These are phyloP conservation scores for Ceratocystis diversiconidia DNA, from an alignment of 2,329 filamentous ascomycete species.

Conservation along the genomic window DNA sequence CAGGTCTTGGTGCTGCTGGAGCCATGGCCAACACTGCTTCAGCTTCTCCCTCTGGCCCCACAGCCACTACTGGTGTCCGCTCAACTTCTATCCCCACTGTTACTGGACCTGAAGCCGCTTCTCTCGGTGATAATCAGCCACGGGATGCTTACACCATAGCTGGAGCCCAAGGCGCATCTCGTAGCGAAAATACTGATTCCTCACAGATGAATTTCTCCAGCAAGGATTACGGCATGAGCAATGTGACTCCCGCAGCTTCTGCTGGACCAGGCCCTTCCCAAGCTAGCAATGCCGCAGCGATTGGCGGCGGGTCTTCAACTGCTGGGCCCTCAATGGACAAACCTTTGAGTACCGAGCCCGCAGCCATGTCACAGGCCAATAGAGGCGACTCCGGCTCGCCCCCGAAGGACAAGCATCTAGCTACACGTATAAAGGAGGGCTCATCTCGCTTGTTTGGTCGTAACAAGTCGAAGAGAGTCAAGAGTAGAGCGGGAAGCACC, in stretches of 20 bases:
- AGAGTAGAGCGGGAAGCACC: background rate
- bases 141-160: conserved; percentile 8
- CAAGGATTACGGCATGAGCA: background rate
- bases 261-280: background rate
- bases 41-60: background rate
- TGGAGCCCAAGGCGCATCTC: background rate
- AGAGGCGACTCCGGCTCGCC: background rate
- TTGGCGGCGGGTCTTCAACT: background rate
- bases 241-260: conserved; percentile 1
- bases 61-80: conserved; percentile 13
- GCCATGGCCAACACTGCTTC: background rate
- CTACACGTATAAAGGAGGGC: conserved; percentile 11
- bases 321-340: background rate
- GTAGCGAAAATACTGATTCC: conserved; percentile 7
- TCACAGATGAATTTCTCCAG: conserved; percentile 6
- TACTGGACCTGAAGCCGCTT: background rate
- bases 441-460: conserved; percentile 10
- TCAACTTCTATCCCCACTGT: conserved; percentile 9
- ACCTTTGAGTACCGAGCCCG: background rate
- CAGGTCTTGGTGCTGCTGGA: background rate
- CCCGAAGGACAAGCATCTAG: background rate
- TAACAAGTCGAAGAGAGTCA: conserved; percentile 10
- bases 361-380: background rate
- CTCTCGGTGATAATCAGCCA: background rate
- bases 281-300: background rate